phyloP scores from a whole-genome alignment of 2,329 filamentous ascomycete genomes.

The Penicillium sp. region DNA sequence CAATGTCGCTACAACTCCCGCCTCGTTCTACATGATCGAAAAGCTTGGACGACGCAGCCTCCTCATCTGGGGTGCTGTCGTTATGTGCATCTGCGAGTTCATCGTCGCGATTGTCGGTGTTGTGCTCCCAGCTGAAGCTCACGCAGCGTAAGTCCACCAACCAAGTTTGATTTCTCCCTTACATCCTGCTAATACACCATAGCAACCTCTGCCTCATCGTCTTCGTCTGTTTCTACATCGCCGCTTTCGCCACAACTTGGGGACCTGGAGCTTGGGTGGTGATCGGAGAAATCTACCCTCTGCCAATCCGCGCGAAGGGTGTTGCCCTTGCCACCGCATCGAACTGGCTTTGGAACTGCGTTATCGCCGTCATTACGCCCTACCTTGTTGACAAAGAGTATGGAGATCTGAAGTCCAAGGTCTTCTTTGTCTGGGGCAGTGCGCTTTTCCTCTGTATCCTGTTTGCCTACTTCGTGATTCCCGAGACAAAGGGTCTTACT shows the following conservation, averaged over 20 bases:
- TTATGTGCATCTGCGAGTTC: conserved; percentile 86
- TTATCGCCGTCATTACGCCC: conserved; percentile 69
- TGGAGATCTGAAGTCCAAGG: conserved; percentile 63
- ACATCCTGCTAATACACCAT: not conserved
- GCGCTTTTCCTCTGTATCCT: conserved; percentile 66
- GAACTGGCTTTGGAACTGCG: conserved; percentile 89
- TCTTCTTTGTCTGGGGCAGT: conserved; percentile 80
- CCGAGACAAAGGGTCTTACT: conserved; percentile 81
- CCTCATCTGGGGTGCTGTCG: conserved; percentile 73
- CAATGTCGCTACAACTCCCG: conserved; percentile 80
- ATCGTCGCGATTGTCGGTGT: conserved; percentile 69
- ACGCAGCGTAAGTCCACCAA: not conserved
- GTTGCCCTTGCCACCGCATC: conserved; percentile 82
- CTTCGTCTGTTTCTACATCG: conserved; percentile 90
- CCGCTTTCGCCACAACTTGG: conserved; percentile 88
- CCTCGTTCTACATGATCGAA: conserved; percentile 90
- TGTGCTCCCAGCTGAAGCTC: not conserved
- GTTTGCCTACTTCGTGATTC: conserved; percentile 67
- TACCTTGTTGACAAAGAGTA: conserved; percentile 60
- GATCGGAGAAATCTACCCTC: conserved; percentile 86
- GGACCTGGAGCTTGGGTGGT: conserved; percentile 71
- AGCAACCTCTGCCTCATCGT: conserved; percentile 60
- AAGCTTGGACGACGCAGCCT: conserved; percentile 76
- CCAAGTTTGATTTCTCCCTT: not conserved
- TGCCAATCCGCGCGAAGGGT: conserved; percentile 83